Base-by-base conservation (phyloP, 2,329 filamentous ascomycete species). In the Verticillium isaacii region DNA sequence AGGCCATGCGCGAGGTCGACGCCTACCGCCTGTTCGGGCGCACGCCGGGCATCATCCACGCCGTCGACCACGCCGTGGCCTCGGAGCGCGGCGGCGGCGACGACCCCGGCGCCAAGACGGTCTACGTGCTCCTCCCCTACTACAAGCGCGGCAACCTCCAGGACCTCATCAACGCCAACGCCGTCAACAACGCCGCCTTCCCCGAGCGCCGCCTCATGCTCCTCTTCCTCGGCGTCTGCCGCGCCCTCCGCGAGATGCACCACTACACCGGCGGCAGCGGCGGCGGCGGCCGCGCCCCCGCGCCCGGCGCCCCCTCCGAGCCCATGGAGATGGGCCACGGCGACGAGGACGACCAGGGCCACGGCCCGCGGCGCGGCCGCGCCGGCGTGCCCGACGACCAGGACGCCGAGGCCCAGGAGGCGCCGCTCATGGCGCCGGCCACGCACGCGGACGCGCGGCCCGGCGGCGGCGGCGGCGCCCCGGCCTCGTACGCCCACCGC, bases 121-220 rank as follows among this genome's bases (percentile, higher is more conserved):
- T 98, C 60, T 99, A 99, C 76, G 95, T 99, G 64, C 82, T 99
- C 54, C 83, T 99, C 23, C 95, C 95, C 14, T 99, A 98, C 80
- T 99, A 97, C 79, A 84, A 93, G 69, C 85, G 94, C 67, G 95
- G 95, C 15, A 99, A 99, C 75, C 83, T 99, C 41, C 95, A 99
- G 78, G 95, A 99, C 77, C 90, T 96, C 73, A 98, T 99, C 81
- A 99, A 99, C 76, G 94, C 95, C 66, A 99, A 99, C 77, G 81
- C 98, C 60, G 94, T 99, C 75, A 98, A 98, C 76, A 92, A 96
- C 74, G 91, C 91, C 41, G 85, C 84, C 59, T 98, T 99, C 70
- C 93, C 94, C 1, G 94, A 98, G 79, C 85, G 88, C 73, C 84
- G 89, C 69, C 81, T 99, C 65, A 94, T 98, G 93, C 82, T 89